Conservation (phyloP, 176 grass and related monocot species). For the Guadua angustifolia region DNA sequence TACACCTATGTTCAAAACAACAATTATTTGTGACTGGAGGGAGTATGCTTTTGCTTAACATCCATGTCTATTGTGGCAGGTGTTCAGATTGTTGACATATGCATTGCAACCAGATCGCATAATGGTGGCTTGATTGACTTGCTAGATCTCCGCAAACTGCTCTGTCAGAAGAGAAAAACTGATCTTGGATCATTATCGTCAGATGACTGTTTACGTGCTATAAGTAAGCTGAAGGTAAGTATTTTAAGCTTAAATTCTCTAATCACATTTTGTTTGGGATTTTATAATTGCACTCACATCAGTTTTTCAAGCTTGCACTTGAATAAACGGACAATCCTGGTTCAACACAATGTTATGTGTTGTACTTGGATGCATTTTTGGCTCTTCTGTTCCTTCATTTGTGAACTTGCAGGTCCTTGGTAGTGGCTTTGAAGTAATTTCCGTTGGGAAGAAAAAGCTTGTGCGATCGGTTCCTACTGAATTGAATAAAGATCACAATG, state of each 20-base stretch:
- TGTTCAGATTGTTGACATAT: slow-evolving; percentile 96
- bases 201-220: slow-evolving; percentile 96
- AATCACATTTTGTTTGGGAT: slow-evolving; percentile 3
- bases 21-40: no score
- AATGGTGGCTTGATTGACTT: slow-evolving; percentile 95
- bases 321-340: neutral
- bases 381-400: slow-evolving; percentile 31
- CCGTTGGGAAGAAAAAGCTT: slow-evolving; percentile 85
- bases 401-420: slow-evolving; percentile 72
- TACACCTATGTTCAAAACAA: no score
- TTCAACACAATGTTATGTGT: neutral
- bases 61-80: slow-evolving; percentile 51
- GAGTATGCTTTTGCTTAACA: neutral
- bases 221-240: slow-evolving; percentile 92
- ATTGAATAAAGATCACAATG: slow-evolving; percentile 97
- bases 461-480: slow-evolving; percentile 92
- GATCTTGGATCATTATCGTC: slow-evolving; percentile 70
- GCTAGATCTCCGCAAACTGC: slow-evolving; percentile 75
- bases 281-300: neutral
- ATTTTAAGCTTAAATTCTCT: slow-evolving; percentile 9
- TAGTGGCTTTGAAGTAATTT: slow-evolving; percentile 98
- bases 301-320: slow-evolving; percentile 10
- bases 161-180: slow-evolving; percentile 75
- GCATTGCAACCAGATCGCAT: slow-evolving; percentile 82
- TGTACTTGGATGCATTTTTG: neutral